Conservation (phyloP, 73 alveolate genomes). For the Paramecium primaurelia region DNA sequence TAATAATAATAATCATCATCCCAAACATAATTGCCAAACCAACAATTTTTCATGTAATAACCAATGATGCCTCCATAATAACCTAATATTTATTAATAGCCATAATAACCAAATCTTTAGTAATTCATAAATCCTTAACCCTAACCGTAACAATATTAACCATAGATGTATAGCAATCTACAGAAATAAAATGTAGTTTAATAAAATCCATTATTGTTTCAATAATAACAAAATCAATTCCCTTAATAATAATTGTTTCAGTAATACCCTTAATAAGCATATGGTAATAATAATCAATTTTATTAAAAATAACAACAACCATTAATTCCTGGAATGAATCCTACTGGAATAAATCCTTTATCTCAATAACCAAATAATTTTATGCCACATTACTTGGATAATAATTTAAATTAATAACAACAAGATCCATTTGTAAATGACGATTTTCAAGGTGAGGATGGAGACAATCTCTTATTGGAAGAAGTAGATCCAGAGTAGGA, state of each 20-base stretch:
- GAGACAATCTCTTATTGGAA: neutral
- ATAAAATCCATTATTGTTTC: neutral
- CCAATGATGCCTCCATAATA: neutral
- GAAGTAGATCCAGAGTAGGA: conserved; percentile 22
- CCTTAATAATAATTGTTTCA: neutral
- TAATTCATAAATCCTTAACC: neutral
- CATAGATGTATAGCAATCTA: neutral
- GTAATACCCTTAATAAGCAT: neutral
- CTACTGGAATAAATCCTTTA: too few species aligned
- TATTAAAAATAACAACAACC: neutral
- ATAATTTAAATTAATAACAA: neutral
- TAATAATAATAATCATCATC: neutral
- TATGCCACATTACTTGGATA: neutral
- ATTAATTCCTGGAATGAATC: neutral
- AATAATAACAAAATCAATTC: neutral
- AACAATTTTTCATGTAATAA: neutral
- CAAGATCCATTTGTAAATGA: neutral
- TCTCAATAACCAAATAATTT: neutral
- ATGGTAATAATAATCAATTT: neutral
- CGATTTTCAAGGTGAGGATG: conserved; percentile 5
- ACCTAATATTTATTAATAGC: neutral
- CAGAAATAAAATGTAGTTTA: neutral
- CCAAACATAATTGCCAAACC: neutral
- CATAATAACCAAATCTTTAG: neutral
- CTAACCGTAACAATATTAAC: neutral